Evolutionary conservation across 1,284 basidiomycete species (phyloP), one percentile per base, ranked within the genome.

Genomic region (Amylostereum areolatum): DNA sequence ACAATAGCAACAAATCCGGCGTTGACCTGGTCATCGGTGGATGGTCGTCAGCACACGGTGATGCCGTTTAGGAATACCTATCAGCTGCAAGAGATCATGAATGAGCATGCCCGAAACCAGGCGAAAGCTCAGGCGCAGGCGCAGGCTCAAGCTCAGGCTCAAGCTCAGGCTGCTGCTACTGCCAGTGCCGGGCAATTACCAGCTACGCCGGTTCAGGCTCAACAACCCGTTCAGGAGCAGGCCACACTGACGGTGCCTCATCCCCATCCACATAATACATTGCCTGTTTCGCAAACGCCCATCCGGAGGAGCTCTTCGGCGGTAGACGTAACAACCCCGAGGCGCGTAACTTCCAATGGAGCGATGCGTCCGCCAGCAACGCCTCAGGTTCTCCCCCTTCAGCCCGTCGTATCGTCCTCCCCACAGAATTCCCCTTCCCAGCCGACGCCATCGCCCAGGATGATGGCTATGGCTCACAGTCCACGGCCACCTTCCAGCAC

Each of bases 301-400:
- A 62, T 81, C 18, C 18, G 18, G 18, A 18, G 18, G 18, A 18
- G 18, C 18, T 18, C 69, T 1, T 74, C 80, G 1, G 74, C 80
- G 4, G 60, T 64, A 11, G 63, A 67, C 0, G 61, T 76, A 4
- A 74, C 78, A 1, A 18, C 18, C 18, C 18, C 18, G 18, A 71
- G 80, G 66, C 75, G 81, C 33, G 77, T 80, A 33, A 77, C 78
- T 0, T 75, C 78, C 0, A 76, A 73, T 36, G 76, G 74, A 48
- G 74, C 66, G 35, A 78, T 77, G 63, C 76, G 74, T 18, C 74
- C 77, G 1, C 70, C 75, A 27, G 57, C 61, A 6, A 60, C 64
- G 4, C 63, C 64, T 10, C 57, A 50, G 33, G 56, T 61, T 34
- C 53, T 60, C 7, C 55, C 54, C 7, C 50, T 56, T 30, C 18